These are phyloP conservation scores for Neurospora sp. DNA, from an alignment of 495 filamentous ascomycete genomes.

Conservation along the genomic window DNA sequence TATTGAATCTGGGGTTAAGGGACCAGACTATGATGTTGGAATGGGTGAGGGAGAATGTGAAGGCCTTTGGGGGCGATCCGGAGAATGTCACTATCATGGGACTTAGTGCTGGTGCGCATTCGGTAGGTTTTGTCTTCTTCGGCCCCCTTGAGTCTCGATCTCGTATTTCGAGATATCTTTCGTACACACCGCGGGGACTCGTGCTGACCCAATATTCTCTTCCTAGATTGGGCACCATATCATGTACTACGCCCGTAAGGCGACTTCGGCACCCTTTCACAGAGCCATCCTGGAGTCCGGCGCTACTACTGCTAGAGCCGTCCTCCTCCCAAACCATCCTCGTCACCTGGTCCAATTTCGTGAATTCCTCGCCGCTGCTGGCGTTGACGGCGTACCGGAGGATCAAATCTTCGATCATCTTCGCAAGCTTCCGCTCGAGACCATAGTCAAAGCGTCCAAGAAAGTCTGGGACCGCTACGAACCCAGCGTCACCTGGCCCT, in stretches of 20 bases:
- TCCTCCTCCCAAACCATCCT: slow-evolving; percentile 43
- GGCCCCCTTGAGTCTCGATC: neutral
- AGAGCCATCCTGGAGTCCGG: slow-evolving; percentile 57
- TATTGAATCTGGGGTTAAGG: slow-evolving; percentile 58
- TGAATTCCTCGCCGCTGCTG: slow-evolving; percentile 42
- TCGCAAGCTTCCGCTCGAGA: slow-evolving; percentile 34
- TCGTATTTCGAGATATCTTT: neutral
- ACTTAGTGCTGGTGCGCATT: slow-evolving; percentile 58
- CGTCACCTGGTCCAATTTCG: slow-evolving; percentile 52
- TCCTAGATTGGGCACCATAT: slow-evolving; percentile 54
- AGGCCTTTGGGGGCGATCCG: slow-evolving; percentile 51
- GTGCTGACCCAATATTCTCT: slow-evolving; percentile 4
- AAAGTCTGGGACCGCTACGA: slow-evolving; percentile 44
- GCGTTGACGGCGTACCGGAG: slow-evolving; percentile 29
- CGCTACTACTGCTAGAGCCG: slow-evolving; percentile 49
- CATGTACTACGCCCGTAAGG: slow-evolving; percentile 35
- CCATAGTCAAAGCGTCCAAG: slow-evolving; percentile 39
- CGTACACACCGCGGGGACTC: neutral
- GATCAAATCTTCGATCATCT: slow-evolving; percentile 41
- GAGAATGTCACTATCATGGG: slow-evolving; percentile 56
- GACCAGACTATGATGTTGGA: slow-evolving; percentile 55
- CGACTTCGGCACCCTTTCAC: slow-evolving; percentile 39
- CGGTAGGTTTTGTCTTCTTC: slow-evolving; percentile 26
- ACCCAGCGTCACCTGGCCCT: slow-evolving; percentile 51
- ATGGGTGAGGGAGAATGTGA: slow-evolving; percentile 55